Percentiles rank a stretch among this genome's conserved stretches.
These are phyloP conservation scores for Aspergillus sparsus DNA, from an alignment of 495 filamentous ascomycete species.

Conservation along the genomic window DNA sequence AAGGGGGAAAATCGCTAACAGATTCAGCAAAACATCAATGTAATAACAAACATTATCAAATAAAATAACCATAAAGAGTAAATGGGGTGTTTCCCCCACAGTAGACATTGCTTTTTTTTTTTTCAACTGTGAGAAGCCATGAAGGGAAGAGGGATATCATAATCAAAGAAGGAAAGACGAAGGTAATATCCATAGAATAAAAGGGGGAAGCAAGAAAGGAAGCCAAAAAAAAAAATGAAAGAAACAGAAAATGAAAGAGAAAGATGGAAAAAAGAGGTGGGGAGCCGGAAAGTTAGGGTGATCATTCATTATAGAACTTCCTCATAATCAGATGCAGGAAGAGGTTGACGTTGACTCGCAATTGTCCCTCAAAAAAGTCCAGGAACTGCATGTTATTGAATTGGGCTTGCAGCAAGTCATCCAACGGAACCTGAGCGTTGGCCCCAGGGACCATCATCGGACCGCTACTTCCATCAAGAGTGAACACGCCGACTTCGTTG, in stretches of 20 bases:
- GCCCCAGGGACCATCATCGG: slow-evolving; percentile 96
- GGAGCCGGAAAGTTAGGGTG: slow-evolving; percentile 13
- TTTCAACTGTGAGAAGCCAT: slow-evolving; percentile 21
- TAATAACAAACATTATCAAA: not conserved
- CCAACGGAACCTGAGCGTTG: slow-evolving; percentile 83
- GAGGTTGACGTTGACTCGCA: slow-evolving; percentile 92
- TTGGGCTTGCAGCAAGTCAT: slow-evolving; percentile 93
- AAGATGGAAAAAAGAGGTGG: slow-evolving; percentile 29
- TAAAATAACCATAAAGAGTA: slow-evolving; percentile 1
- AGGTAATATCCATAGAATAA: slow-evolving; percentile 9
- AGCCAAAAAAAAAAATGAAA: slow-evolving; percentile 29
- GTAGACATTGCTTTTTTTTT: slow-evolving; percentile 14
- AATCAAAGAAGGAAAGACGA: slow-evolving; percentile 2
- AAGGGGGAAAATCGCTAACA: slow-evolving; percentile 12
- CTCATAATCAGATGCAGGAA: slow-evolving; percentile 94
- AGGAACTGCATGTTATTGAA: slow-evolving; percentile 95
- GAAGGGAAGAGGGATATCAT: slow-evolving; percentile 25
- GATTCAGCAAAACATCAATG: not conserved
- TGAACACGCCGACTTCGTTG: slow-evolving; percentile 94
- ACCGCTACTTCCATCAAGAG: slow-evolving; percentile 85
- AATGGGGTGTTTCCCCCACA: not conserved
- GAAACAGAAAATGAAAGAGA: slow-evolving; percentile 31
- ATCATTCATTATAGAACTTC: slow-evolving; percentile 86
- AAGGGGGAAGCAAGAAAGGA: slow-evolving; percentile 24
- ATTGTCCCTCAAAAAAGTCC: slow-evolving; percentile 84